A percentile compares a stretch with the other conserved stretches of the same genome.
Evolutionary conservation across 2,329 filamentous ascomycete genomes (phyloP).

Genomic region (Fusarium foetens): DNA sequence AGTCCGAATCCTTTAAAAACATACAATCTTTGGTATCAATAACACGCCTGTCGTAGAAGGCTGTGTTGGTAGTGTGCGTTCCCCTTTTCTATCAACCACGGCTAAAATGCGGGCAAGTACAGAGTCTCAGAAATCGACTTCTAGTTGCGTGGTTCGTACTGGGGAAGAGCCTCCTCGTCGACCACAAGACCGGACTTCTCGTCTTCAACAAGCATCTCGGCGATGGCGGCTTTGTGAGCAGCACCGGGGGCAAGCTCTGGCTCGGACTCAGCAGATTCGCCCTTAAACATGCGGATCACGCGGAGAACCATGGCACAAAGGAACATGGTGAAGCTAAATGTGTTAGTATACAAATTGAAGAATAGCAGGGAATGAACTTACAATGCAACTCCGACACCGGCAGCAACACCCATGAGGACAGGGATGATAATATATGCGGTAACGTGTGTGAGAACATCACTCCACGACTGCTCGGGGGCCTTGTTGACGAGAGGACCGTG

Average conservation of each 20-base stretch:
- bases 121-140: not conserved
- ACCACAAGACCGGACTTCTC: slow-evolving; percentile 64
- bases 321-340: slow-evolving; percentile 68
- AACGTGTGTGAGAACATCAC: slow-evolving; percentile 63
- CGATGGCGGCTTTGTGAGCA: slow-evolving; percentile 48
- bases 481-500: slow-evolving; percentile 22
- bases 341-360: slow-evolving; percentile 42
- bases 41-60: slow-evolving; percentile 8
- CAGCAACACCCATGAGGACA: slow-evolving; percentile 73
- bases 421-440: slow-evolving; percentile 73
- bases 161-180: slow-evolving; percentile 46
- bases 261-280: slow-evolving; percentile 22
- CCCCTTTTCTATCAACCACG: not conserved
- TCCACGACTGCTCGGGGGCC: slow-evolving; percentile 51
- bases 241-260: slow-evolving; percentile 19
- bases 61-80: slow-evolving; percentile 5
- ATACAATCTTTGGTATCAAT: slow-evolving; percentile 38
- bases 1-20: slow-evolving; percentile 8
- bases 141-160: slow-evolving; percentile 44
- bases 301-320: slow-evolving; percentile 70
- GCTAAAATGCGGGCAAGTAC: not conserved
- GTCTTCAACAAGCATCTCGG: slow-evolving; percentile 53
- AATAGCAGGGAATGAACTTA: slow-evolving; percentile 49
- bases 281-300: slow-evolving; percentile 62
- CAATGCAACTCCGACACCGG: slow-evolving; percentile 74